Percentiles rank a stretch among this genome's conserved stretches.
phyloP scores from a whole-genome alignment of 2,329 filamentous ascomycete genomes.

The Triangularia verruculosa region DNA sequence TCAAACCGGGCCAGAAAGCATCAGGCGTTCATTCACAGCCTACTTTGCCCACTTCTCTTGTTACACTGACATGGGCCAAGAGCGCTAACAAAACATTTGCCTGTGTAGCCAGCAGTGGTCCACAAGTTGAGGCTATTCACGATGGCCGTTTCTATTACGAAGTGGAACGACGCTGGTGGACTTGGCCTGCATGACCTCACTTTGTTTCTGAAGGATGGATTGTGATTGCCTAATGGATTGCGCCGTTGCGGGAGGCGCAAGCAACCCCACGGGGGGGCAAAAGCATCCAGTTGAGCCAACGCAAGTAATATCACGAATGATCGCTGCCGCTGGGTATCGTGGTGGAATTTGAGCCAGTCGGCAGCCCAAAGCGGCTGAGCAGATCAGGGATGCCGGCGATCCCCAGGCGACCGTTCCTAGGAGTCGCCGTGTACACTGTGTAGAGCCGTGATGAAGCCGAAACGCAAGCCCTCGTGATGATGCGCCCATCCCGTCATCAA shows the following conservation, averaged over 20 bases:
- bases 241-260: neutral
- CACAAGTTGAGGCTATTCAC: constrained; percentile 16
- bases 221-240: constrained; percentile 6
- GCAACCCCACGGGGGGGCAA: constrained; percentile 5
- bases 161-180: neutral
- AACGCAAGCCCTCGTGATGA: constrained; percentile 1
- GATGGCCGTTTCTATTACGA: neutral
- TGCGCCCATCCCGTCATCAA: neutral
- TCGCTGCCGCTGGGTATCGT: constrained; percentile 16
- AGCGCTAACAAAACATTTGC: neutral
- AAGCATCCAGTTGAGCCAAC: neutral
- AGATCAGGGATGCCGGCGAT: constrained; percentile 13
- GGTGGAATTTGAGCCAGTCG: constrained; percentile 19
- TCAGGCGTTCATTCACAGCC: neutral
- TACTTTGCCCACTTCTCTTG: neutral
- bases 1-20: neutral
- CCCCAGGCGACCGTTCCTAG: neutral
- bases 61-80: neutral
- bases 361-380: constrained; percentile 14
- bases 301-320: constrained; percentile 14
- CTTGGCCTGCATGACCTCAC: constrained; percentile 13
- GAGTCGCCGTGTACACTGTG: neutral
- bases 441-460: too few relatives aligned
- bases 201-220: constrained; percentile 10
- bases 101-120: neutral